phyloP scores from a whole-genome alignment of 2,329 filamentous ascomycete species.

The Penicillium sp. region DNA sequence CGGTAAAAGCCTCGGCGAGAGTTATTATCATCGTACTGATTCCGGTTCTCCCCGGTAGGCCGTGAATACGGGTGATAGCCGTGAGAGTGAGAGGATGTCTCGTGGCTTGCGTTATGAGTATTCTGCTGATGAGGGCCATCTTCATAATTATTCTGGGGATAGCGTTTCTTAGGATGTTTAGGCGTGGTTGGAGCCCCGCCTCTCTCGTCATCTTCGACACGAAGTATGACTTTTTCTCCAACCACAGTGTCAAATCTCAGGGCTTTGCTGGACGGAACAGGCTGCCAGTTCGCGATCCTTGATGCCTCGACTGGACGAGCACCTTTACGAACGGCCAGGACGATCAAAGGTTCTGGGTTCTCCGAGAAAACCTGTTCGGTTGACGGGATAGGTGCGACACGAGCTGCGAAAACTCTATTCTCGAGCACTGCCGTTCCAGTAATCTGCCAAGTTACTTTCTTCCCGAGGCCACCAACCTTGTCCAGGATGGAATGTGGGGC shows the following conservation, averaged over 20 bases:
- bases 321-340: constrained; percentile 76
- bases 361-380: constrained; percentile 74
- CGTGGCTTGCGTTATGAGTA: constrained; percentile 25
- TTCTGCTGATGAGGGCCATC: constrained; percentile 38
- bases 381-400: constrained; percentile 70
- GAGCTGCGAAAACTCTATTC: constrained; percentile 83
- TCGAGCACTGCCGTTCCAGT: constrained; percentile 73
- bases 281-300: constrained; percentile 81
- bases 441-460: constrained; percentile 81
- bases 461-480: constrained; percentile 84
- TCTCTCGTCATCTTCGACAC: constrained; percentile 68
- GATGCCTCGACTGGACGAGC: constrained; percentile 76
- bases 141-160: constrained; percentile 57
- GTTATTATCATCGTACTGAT: constrained; percentile 44
- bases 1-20: constrained; percentile 37
- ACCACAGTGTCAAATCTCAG: constrained; percentile 81
- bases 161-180: not conserved
- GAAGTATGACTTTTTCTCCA: constrained; percentile 80
- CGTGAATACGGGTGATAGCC: constrained; percentile 29
- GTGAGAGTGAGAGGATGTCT: constrained; percentile 16
- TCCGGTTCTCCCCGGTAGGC: constrained; percentile 24
- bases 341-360: constrained; percentile 74
- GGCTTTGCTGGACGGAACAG: constrained; percentile 68
- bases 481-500: constrained; percentile 71
- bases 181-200: not conserved